These are phyloP conservation scores for Trichophyton benhamiae DNA, from an alignment of 2,329 filamentous ascomycete species.

Conservation along the genomic window DNA sequence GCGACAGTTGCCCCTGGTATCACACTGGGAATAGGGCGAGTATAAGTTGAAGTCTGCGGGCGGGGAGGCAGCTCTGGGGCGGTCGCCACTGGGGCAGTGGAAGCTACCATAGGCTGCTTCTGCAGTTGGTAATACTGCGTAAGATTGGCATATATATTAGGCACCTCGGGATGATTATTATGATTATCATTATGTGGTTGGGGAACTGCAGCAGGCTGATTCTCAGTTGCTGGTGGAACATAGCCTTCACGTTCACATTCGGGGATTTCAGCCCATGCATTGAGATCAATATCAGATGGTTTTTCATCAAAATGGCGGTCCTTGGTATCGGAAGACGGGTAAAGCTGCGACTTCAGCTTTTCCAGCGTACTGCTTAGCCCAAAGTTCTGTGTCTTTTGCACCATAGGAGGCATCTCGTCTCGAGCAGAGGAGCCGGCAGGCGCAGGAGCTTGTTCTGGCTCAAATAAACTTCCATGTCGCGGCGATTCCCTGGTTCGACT, in stretches of 20 bases:
- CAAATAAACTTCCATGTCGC: background rate
- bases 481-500: slow-evolving; percentile 9
- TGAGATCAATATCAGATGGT: background rate
- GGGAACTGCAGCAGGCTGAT: background rate
- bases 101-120: slow-evolving; percentile 22
- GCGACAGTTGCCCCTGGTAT: slow-evolving; percentile 7
- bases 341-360: slow-evolving; percentile 1
- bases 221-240: slow-evolving; percentile 23
- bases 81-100: background rate
- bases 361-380: background rate
- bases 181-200: background rate
- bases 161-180: background rate
- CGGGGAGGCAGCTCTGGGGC: slow-evolving; percentile 7
- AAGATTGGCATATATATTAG: background rate
- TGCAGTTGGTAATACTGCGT: background rate
- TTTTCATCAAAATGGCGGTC: background rate
- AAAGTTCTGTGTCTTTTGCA: background rate
- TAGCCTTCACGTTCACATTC: slow-evolving; percentile 32
- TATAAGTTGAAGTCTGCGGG: slow-evolving; percentile 15
- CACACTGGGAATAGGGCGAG: slow-evolving; percentile 14
- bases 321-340: background rate
- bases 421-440: background rate
- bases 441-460: background rate
- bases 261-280: slow-evolving; percentile 29
- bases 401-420: background rate